A percentile compares a stretch with the other conserved stretches of the same genome.
phyloP scores from a whole-genome alignment of 306 rosid species.

The Senna siamea region DNA sequence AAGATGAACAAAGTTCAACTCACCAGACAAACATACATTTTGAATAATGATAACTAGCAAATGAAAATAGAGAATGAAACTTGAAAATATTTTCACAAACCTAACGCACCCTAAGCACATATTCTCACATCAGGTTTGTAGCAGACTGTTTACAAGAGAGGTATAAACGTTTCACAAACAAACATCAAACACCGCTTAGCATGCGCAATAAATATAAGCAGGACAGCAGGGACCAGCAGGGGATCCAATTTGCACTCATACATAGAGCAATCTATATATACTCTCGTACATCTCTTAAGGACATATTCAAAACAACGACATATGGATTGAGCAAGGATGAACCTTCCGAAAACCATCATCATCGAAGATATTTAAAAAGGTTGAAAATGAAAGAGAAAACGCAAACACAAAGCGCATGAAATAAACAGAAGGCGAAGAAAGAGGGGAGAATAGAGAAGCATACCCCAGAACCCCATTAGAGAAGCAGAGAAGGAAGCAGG shows the following conservation, averaged over 20 bases:
- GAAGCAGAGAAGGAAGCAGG: background rate
- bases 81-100: no score
- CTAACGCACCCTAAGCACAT: no score
- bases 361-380: background rate
- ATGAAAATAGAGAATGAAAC: no score
- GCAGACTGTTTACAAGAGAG: background rate
- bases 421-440: background rate
- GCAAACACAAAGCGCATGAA: background rate
- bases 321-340: background rate
- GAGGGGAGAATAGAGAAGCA: background rate
- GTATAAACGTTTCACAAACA: background rate
- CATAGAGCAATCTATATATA: no score
- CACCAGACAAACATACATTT: no score
- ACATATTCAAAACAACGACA: background rate
- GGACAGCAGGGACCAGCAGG: no score
- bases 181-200: background rate
- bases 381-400: background rate
- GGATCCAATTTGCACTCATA: no score
- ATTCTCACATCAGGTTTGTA: background rate
- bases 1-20: no score
- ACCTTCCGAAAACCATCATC: background rate
- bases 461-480: slow-evolving; percentile 93
- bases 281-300: no score
- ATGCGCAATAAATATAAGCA: background rate
- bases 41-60: no score